phyloP scores from a whole-genome alignment of 495 filamentous ascomycete species.

The Aspergillus haitiensis region DNA sequence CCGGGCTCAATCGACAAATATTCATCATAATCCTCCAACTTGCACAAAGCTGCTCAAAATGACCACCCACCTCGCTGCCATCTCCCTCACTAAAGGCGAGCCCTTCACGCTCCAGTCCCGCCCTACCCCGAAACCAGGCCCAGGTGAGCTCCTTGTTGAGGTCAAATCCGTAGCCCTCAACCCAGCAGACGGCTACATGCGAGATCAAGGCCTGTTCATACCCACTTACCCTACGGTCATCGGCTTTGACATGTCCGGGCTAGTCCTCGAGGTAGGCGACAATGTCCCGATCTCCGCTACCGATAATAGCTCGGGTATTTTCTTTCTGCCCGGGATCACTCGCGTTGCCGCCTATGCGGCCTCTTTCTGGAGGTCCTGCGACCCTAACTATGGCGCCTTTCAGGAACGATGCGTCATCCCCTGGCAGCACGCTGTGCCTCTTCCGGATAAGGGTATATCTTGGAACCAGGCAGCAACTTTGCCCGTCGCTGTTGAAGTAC shows the following conservation, averaged over 20 bases:
- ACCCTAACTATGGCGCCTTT: constrained; percentile 49
- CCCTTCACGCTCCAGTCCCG: constrained; percentile 38
- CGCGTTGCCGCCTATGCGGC: constrained; percentile 46
- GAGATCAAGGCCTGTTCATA: constrained; percentile 42
- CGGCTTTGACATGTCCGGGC: constrained; percentile 49
- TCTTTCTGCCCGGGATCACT: constrained; percentile 39
- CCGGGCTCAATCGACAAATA: not conserved
- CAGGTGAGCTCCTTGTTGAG: constrained; percentile 49
- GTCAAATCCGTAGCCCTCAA: constrained; percentile 54
- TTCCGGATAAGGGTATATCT: constrained; percentile 39
- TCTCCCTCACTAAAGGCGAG: constrained; percentile 33
- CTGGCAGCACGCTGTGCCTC: constrained; percentile 34
- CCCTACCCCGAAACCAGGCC: constrained; percentile 44
- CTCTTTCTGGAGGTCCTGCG: constrained; percentile 35
- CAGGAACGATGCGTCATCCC: constrained; percentile 45
- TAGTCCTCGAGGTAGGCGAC: constrained; percentile 45
- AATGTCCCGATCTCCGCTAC: constrained; percentile 34
- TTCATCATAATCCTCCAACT: constrained; percentile 7
- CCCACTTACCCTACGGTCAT: constrained; percentile 44
- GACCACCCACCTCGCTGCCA: constrained; percentile 45
- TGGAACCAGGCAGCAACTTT: constrained; percentile 48
- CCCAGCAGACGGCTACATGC: constrained; percentile 43
- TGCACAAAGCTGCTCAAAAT: constrained; percentile 23
- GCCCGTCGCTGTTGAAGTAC: constrained; percentile 41
- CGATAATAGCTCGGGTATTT: constrained; percentile 3